phyloP scores from a whole-genome alignment of 192 early-diverging fungal genomes.

The Coemansia sp. region DNA sequence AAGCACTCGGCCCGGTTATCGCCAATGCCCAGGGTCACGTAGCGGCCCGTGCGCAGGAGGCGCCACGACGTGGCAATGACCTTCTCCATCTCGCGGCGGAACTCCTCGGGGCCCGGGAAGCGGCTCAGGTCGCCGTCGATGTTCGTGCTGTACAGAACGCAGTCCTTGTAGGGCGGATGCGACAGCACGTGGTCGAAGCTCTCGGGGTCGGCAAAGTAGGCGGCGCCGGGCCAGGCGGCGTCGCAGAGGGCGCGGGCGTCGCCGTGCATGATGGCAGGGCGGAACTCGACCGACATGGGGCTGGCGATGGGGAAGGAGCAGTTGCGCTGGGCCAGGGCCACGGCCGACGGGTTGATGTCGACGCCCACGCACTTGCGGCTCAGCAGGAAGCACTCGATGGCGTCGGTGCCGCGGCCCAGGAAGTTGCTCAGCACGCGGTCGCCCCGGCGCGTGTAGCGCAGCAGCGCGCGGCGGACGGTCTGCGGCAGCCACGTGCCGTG shows the following conservation, averaged over 20 bases:
- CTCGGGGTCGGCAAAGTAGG: conserved; percentile 65
- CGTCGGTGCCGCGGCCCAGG: conserved; percentile 90
- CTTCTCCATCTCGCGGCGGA: conserved; percentile 69
- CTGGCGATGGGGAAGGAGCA: conserved; percentile 71
- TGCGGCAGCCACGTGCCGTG: conserved; percentile 95
- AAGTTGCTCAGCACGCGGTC: conserved; percentile 88
- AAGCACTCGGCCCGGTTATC: conserved; percentile 90
- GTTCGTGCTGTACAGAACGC: conserved; percentile 79
- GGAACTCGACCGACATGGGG: conserved; percentile 67
- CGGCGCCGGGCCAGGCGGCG: conserved; percentile 47
- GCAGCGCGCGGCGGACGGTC: conserved; percentile 74
- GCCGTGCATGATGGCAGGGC: conserved; percentile 78
- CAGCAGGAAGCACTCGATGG: conserved; percentile 82
- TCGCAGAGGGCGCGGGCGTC: conserved; percentile 69
- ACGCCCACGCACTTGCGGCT: conserved; percentile 76
- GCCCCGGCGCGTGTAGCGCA: conserved; percentile 71
- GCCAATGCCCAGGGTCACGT: conserved; percentile 87
- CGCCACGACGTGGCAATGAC: conserved; percentile 72
- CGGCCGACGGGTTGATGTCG: conserved; percentile 87
- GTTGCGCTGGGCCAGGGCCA: conserved; percentile 81
- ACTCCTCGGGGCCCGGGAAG: conserved; percentile 73
- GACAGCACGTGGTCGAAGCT: conserved; percentile 86
- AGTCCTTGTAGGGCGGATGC: conserved; percentile 95
- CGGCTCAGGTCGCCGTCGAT: conserved; percentile 83
- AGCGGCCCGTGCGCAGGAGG: conserved; percentile 66